phyloP scores from a whole-genome alignment of 306 rosid species.

The Quercus alba region DNA sequence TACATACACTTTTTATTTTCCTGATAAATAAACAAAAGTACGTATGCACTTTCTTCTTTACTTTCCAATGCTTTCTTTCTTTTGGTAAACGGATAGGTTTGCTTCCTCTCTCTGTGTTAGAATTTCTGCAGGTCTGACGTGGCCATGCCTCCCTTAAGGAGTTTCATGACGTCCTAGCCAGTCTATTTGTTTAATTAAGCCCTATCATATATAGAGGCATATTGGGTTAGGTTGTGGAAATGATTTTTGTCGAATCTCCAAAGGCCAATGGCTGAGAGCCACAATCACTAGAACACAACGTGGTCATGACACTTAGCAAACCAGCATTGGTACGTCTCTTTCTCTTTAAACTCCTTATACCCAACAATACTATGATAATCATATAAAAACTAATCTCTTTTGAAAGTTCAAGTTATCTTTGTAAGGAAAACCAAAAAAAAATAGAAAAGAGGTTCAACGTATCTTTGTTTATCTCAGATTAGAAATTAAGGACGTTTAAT shows the following conservation, averaged over 20 bases:
- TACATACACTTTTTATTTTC: too few relatives aligned
- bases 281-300: slow-evolving; percentile 19
- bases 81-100: background rate
- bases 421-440: too few relatives aligned
- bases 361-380: background rate
- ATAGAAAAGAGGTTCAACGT: too few relatives aligned
- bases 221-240: slow-evolving; percentile 54
- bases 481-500: background rate
- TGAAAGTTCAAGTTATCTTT: too few relatives aligned
- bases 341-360: background rate
- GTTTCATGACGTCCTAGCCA: background rate
- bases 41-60: background rate
- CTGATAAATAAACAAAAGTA: too few relatives aligned
- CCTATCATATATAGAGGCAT: background rate
- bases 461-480: slow-evolving; percentile 1
- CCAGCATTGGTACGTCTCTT: slow-evolving; percentile 25
- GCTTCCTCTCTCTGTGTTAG: background rate
- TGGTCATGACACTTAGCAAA: slow-evolving; percentile 32
- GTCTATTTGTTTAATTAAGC: background rate
- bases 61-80: slow-evolving; percentile 10
- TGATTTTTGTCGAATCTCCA: slow-evolving; percentile 42
- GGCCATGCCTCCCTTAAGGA: background rate
- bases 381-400: background rate
- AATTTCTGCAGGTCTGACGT: background rate
- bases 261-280: slow-evolving; percentile 22